Percentiles rank a stretch among this genome's conserved stretches.
phyloP scores from a whole-genome alignment of 306 rosid genomes.

The Sindora glabra region DNA sequence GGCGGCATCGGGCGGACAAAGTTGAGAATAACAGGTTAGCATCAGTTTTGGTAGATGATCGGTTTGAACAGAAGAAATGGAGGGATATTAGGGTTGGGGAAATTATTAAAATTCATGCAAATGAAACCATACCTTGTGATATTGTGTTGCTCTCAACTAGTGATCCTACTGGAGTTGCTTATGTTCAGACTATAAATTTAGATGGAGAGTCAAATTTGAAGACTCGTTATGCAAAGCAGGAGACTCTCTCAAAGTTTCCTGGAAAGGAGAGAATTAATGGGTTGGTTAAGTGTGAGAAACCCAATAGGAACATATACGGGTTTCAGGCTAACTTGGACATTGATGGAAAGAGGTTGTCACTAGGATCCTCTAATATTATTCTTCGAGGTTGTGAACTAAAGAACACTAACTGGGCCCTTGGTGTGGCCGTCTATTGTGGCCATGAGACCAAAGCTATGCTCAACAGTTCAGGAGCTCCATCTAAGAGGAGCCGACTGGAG shows the following conservation, averaged over 20 bases:
- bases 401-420: conserved; percentile 79
- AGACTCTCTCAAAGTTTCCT: conserved; percentile 57
- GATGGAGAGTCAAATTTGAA: conserved; percentile 98
- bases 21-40: conserved; percentile 82
- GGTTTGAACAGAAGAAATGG: conserved; percentile 56
- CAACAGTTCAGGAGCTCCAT: conserved; percentile 90
- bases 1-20: conserved; percentile 76
- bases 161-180: conserved; percentile 92
- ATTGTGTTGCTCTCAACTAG: conserved; percentile 84
- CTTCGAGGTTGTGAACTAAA: conserved; percentile 89
- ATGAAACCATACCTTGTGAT: conserved; percentile 83
- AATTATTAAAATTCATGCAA: conserved; percentile 50
- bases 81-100: conserved; percentile 77
- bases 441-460: conserved; percentile 93
- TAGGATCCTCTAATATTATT: conserved; percentile 85
- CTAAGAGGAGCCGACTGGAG: conserved; percentile 91
- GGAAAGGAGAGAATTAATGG: conserved; percentile 53
- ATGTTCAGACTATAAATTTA: conserved; percentile 81
- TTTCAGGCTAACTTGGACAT: conserved; percentile 76
- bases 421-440: conserved; percentile 85
- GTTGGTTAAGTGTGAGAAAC: conserved; percentile 81
- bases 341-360: conserved; percentile 70
- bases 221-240: conserved; percentile 87
- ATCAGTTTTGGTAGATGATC: conserved; percentile 48
- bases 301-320: conserved; percentile 90